Conservation (phyloP, 2,329 filamentous ascomycete genomes). For the Penicillium occitanis region DNA sequence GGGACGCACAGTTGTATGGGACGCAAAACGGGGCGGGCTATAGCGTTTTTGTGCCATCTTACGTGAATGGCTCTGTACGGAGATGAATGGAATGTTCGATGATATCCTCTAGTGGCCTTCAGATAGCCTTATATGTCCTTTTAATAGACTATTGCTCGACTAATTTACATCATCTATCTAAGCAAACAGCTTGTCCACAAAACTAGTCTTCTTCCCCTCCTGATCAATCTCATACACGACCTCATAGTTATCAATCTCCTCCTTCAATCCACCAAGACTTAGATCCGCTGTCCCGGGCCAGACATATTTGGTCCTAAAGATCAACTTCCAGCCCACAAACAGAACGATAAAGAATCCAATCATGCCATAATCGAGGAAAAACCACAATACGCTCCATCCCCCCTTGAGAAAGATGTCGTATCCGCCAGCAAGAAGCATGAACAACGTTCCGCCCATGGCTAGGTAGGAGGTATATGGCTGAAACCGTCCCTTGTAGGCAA, state of each 20-base stretch:
- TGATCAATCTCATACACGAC: constrained; percentile 7
- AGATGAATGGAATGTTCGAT: neutral
- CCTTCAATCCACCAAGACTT: constrained; percentile 25
- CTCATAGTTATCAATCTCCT: constrained; percentile 33
- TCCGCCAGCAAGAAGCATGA: constrained; percentile 78
- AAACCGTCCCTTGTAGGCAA: constrained; percentile 67
- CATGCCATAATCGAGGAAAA: constrained; percentile 71
- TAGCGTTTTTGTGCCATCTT: neutral
- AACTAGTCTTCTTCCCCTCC: constrained; percentile 4
- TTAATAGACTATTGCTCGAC: neutral
- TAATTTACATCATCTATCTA: neutral
- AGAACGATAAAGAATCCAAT: constrained; percentile 69
- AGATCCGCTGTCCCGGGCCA: constrained; percentile 60
- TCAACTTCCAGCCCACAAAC: constrained; percentile 65
- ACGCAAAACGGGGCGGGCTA: neutral
- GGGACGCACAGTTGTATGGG: neutral
- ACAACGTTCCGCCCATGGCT: constrained; percentile 65
- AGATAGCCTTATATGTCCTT: neutral
- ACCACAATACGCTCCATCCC: constrained; percentile 67
- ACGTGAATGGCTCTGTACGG: neutral
- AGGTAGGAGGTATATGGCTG: constrained; percentile 66
- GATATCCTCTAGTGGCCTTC: neutral
- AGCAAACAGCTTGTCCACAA: constrained; percentile 8
- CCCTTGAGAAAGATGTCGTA: constrained; percentile 66
- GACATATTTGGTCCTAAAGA: constrained; percentile 59